Evolutionary conservation across 768 basidiomycete genomes (phyloP), one percentile per base, ranked within the genome.

Genomic region (Rubroboletus satanas): DNA sequence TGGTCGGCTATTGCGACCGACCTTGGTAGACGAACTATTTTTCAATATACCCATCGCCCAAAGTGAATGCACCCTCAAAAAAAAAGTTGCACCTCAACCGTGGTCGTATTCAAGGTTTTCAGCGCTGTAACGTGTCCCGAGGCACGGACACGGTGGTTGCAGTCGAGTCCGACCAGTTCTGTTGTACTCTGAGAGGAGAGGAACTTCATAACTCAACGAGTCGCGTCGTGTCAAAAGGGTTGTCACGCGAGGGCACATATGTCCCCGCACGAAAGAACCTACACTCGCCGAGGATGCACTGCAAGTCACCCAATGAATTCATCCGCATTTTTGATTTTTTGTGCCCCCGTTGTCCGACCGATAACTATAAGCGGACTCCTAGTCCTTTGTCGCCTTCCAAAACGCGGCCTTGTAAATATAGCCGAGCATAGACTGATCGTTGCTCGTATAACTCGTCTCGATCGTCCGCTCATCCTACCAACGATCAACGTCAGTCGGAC

Each of bases 391-490:
- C 11, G 89, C 91, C 1, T 82, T 88, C 88, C 89, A 96, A 72
- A 94, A 94, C 6, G 83, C 83, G 1, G 91, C 77, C 44, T 88
- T 83, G 68, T 98, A 98, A 17, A 87, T 78, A 63, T 96, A 93
- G 37, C 83, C 80, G 14, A 98, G 77, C 88, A 97, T 88, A 9
- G 84, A 85, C 59, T 83, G 78, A 4, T 80, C 75, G 62, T 94
- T 91, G 61, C 83, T 89, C 17, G 92, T 93, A 66, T 97, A 98
- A 5, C 89, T 92, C 17, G 92, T 88, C 57, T 85, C 80, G 49
- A 96, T 83, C 23, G 79, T 83, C 51, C 77, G 76, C 73, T 97
- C 93, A 58, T 93, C 84, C 93, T 97, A 59, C 81, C 87, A 92
- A 61, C 7, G n/a, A 44, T 23, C 8, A 18, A 35, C 11, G 33